These are phyloP conservation scores for Nemania sp. DNA, from an alignment of 2,329 filamentous ascomycete species.

Conservation along the genomic window DNA sequence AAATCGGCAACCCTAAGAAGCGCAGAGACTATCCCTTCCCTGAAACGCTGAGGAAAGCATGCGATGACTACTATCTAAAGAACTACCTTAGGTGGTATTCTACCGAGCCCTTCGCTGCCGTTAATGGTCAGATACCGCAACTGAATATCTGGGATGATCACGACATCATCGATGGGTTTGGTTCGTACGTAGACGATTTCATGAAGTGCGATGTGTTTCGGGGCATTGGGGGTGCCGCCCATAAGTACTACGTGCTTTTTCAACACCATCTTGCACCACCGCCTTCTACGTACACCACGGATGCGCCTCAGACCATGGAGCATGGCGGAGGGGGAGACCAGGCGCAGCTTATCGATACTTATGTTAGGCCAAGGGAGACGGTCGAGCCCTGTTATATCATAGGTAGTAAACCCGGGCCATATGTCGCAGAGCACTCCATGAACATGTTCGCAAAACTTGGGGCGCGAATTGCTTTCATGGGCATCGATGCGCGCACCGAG, in stretches of 20 bases:
- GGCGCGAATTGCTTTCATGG: constrained; percentile 84
- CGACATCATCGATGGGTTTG: constrained; percentile 92
- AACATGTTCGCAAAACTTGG: constrained; percentile 89
- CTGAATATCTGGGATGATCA: constrained; percentile 99
- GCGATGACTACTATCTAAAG: constrained; percentile 91
- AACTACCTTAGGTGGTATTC: constrained; percentile 90
- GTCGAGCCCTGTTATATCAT: constrained; percentile 80
- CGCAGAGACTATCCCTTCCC: constrained; percentile 84
- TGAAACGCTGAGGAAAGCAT: constrained; percentile 80
- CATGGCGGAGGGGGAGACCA: constrained; percentile 74
- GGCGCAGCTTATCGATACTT: constrained; percentile 79
- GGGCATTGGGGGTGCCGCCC: constrained; percentile 89
- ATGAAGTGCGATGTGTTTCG: constrained; percentile 94
- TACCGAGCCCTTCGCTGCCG: constrained; percentile 84
- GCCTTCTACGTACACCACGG: constrained; percentile 83
- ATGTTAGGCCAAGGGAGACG: constrained; percentile 67
- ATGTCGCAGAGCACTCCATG: constrained; percentile 88
- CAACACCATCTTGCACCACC: constrained; percentile 94
- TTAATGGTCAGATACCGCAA: constrained; percentile 93
- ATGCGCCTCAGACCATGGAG: constrained; percentile 68
- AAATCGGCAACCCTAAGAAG: constrained; percentile 84
- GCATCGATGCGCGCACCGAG: constrained; percentile 93
- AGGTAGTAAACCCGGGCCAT: constrained; percentile 82
- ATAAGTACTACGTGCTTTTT: constrained; percentile 98
- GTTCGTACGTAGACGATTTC: constrained; percentile 92